Base-by-base conservation (phyloP, 2,329 filamentous ascomycete genomes). In the Penicillium oxalicum region DNA sequence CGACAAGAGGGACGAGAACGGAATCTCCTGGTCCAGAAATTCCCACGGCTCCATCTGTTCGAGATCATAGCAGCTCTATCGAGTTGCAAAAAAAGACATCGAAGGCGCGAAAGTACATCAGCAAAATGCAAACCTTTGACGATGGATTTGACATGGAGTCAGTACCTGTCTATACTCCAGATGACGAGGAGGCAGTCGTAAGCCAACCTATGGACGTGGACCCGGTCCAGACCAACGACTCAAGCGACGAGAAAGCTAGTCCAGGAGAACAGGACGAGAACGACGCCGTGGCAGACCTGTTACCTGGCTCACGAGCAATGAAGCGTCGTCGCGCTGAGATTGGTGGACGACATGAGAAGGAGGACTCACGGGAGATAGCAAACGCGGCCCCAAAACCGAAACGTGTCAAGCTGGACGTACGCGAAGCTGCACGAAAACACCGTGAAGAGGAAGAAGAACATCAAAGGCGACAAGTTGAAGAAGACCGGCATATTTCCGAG, bases 241-340 rank as follows among this genome's bases (percentile, higher is more conserved):
- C 60, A 39, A 59, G 50, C 29, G 69, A 65, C 46, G 59, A 61
- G 24, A 53, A 60, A 3, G 52, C 55, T 29, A 55, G 58, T 25
- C 44, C 60, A 3, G 57, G 65, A 26, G 59, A 66, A 9, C 63
- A 68, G 9, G 61, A 69, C 32, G 67, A 70, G 33, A 71, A 80
- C 46, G 79, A 86, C 39, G 69, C 86, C 7, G 80, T 91, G 65
- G 83, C 89, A 11, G 76, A 79, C 24, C 79, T 95, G 47, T 82
- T 91, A 1, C 87, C 90, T 0, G 88, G 84, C 1, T 83, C 87
- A 3, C 82, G 86, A 27, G 83, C 83, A 4, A 80, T 90, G 63
- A 97, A 95, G 66, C 82, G 84, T n/a, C 83, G 86, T 24, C 83
- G 85, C 26, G 75, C 88, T 18, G 83, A 81, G 52, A 77, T 77